Evolutionary conservation across 202 grass and related monocot species (phyloP), one percentile per base, ranked within the genome.

Genomic region (Bolboschoenoplectus hybrid): DNA sequence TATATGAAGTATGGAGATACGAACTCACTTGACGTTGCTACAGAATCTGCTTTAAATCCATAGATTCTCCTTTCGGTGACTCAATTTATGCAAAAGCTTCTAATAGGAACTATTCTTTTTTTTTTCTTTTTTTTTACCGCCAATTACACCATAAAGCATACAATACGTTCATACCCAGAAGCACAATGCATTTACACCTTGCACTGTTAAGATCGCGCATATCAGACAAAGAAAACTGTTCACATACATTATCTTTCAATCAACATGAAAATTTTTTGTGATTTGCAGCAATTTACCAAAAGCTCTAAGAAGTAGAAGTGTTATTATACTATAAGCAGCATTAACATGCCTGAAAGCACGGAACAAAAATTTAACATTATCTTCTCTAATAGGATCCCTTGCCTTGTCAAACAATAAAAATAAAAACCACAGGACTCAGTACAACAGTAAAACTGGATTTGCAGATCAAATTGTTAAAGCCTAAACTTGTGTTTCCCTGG

Each of bases 261-360:
- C 66, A 41, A 43, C 39, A 69, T 16, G 5, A 41, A 69, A 43
- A 44, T 6, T 45, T 16, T 70, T 70, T 14, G 1, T 45, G 0
- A 70, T 70, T 70, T n/a, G 14, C 39, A 70, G 45, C 40, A 34
- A 16, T 71, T 45, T 71, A 71, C 9, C 67, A 50, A 74, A 13
- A 35, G 5, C n/a, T 8, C 4, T 17, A n/a, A 6, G 36, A n/a
- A 70, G 39, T 1, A 44, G 16, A 73, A 26, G 43, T 73, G 7
- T 2, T 3, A 4, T 49, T 47, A 26, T 26, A 26, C 43, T 73
- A 49, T 4, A 73, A 46, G 43, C 40, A 73, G 44, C 69, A 47
- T 20, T 47, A 73, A 6, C 69, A 11, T 11, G 7, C 44, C 71
- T 52, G 45, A 32, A 74, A 51, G 20, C 2, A 72, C 7, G 2